Base-by-base conservation (phyloP, 202 grass and related monocot species). In the Panicum hallii region DNA sequence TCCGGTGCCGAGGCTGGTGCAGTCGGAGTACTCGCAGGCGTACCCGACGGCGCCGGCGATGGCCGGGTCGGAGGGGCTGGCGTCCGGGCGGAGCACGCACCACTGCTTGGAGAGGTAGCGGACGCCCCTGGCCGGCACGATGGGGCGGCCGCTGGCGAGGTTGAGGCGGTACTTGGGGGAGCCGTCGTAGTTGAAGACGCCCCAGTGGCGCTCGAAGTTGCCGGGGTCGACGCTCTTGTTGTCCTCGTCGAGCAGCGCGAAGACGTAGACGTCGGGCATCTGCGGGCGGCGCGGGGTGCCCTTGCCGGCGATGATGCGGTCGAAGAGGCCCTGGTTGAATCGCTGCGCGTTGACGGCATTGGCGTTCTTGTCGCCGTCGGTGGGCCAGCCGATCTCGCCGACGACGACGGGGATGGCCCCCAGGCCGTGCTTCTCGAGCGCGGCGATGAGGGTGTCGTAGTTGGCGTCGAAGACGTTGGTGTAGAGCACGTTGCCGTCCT, bases 151-250 rank as follows among this genome's bases (percentile, higher is more conserved):
- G 32, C 13, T 9, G 63, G 43, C 87, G 32, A 97, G 79, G 5
- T 15, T 20, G 74, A 99, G 83, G 9, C 45, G 9, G 81, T 99
- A 99, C 85, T 99, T 99, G 56, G 87, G 56, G 3, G 84, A 69
- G 77, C 97, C 97, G 75, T 99, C 97, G 83, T 91, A 99, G 93
- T 94, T 92, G 89, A 97, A 99, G 67, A 99, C 15, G 70, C 97
- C 97, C 97, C 97, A 99, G 82, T 97, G 97, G 11, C 93, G 91
- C 90, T 99, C 97, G 70, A 99, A 99, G 87, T 89, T 97, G n/a
- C 97, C 97, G 0, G 97, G 97, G 46, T 75, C 84, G 42, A 90
- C 42, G 88, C 97, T 99, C 87, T 99, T 99, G 61, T 47, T 72
- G 83, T 99, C 93, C 91, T 99, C 97, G 63, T 99, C 97, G 5